Percentiles rank a stretch among this genome's conserved stretches.
phyloP scores from a whole-genome alignment of 2,329 filamentous ascomycete genomes.

The Shiraia sp. region DNA sequence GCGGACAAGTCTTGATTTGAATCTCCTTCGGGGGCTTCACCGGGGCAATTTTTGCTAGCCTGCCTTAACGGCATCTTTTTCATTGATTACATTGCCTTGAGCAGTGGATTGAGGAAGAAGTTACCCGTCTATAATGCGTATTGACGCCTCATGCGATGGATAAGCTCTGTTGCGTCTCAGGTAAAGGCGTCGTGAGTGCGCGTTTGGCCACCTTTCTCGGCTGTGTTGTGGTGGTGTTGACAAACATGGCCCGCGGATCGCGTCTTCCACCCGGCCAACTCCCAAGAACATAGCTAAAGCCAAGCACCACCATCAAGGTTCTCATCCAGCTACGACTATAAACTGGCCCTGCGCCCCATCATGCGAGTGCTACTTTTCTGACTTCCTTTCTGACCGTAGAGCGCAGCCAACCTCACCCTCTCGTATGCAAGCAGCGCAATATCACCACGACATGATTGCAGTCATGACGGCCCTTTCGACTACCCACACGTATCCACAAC shows the following conservation, averaged over 20 bases:
- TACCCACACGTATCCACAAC: too few species aligned
- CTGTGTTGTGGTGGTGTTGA: too few species aligned
- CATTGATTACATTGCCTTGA: constrained; percentile 39
- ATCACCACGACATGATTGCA: too few species aligned
- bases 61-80: constrained; percentile 31
- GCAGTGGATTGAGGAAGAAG: constrained; percentile 45
- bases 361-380: too few species aligned
- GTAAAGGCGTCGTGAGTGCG: too few species aligned
- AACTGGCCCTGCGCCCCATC: constrained; percentile 14
- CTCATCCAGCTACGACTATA: constrained; percentile 12
- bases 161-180: too few species aligned
- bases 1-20: constrained; percentile 35
- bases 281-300: background rate
- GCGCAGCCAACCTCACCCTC: too few species aligned
- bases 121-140: background rate
- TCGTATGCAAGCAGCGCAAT: too few species aligned
- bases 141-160: too few species aligned
- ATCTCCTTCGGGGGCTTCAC: constrained; percentile 40
- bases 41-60: constrained; percentile 35
- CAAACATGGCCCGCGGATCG: background rate
- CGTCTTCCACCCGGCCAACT: background rate
- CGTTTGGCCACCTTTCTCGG: too few species aligned
- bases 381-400: too few species aligned
- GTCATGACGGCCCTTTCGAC: too few species aligned
- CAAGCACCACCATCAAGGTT: constrained; percentile 21